Conservation (phyloP, 495 filamentous ascomycete genomes). For the Cairneyella variabilis region DNA sequence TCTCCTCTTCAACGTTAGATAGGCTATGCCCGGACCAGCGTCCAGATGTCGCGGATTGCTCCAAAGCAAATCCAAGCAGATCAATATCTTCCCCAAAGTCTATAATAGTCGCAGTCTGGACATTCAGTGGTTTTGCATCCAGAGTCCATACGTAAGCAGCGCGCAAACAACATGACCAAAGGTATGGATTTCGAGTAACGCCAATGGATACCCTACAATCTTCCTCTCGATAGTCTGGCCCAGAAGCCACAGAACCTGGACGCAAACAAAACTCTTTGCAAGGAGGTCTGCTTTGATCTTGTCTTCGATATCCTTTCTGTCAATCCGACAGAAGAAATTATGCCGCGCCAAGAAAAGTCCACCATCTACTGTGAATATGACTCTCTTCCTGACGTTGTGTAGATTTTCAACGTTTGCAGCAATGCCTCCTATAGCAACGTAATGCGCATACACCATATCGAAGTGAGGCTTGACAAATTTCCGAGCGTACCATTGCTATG, state of each 20-base stretch:
- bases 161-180: slow-evolving; percentile 13
- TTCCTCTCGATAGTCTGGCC: slow-evolving; percentile 9
- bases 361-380: slow-evolving; percentile 9
- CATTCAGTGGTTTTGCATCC: slow-evolving; percentile 15
- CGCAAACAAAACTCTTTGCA: slow-evolving; percentile 6
- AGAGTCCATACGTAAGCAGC: slow-evolving; percentile 8
- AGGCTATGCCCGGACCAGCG: too few relatives aligned
- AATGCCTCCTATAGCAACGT: slow-evolving; percentile 19
- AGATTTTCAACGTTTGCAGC: slow-evolving; percentile 1
- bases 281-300: slow-evolving; percentile 18
- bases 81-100: slow-evolving; percentile 4
- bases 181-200: slow-evolving; percentile 13
- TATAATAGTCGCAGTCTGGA: slow-evolving; percentile 5
- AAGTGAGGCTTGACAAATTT: neutral
- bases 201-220: slow-evolving; percentile 1
- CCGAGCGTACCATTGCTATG: neutral
- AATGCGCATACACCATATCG: slow-evolving; percentile 15
- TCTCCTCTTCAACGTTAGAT: neutral
- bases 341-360: slow-evolving; percentile 4
- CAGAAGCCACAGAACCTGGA: slow-evolving; percentile 11
- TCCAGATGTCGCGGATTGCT: neutral
- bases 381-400: neutral
- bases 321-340: slow-evolving; percentile 1
- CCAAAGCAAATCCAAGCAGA: neutral
- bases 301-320: slow-evolving; percentile 3